Percentiles rank a stretch among this genome's conserved stretches.
Conservation (phyloP, 192 early-diverging fungal genomes). For the Gaertneriomyces semiglobifer region DNA sequence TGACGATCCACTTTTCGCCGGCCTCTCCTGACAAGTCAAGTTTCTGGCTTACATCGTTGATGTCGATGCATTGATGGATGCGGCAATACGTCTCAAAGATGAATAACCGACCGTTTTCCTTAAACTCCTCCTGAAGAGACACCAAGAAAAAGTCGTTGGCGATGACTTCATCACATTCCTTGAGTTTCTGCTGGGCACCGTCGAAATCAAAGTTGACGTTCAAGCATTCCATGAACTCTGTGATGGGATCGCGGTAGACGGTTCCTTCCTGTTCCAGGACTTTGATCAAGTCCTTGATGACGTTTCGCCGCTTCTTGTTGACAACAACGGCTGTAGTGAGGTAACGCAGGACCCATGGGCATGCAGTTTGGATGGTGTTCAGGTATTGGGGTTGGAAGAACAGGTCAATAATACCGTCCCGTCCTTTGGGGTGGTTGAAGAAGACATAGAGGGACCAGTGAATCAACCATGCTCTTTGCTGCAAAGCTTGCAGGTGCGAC, state of each 20-base stretch:
- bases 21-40: slow-evolving; percentile 83
- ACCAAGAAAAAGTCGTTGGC: slow-evolving; percentile 90
- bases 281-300: slow-evolving; percentile 85
- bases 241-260: slow-evolving; percentile 81
- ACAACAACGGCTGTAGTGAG: slow-evolving; percentile 87
- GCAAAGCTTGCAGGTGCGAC: slow-evolving; percentile 78
- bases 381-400: slow-evolving; percentile 89
- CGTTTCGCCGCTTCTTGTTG: slow-evolving; percentile 77
- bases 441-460: slow-evolving; percentile 98
- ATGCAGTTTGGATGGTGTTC: slow-evolving; percentile 96
- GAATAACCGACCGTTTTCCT: slow-evolving; percentile 89
- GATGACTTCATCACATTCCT: slow-evolving; percentile 83
- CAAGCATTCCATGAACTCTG: slow-evolving; percentile 88
- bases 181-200: slow-evolving; percentile 78
- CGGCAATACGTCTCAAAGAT: slow-evolving; percentile 97
- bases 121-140: slow-evolving; percentile 84
- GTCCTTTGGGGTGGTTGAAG: slow-evolving; percentile 96
- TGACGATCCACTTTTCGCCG: slow-evolving; percentile 97
- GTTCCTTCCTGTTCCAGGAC: slow-evolving; percentile 78
- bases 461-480: slow-evolving; percentile 90
- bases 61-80: slow-evolving; percentile 95
- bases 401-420: slow-evolving; percentile 90
- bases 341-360: slow-evolving; percentile 96
- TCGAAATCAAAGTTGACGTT: slow-evolving; percentile 96
- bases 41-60: slow-evolving; percentile 76